Conservation (phyloP, 352 stramenopile genomes). For the Phytophthora kernoviae region DNA sequence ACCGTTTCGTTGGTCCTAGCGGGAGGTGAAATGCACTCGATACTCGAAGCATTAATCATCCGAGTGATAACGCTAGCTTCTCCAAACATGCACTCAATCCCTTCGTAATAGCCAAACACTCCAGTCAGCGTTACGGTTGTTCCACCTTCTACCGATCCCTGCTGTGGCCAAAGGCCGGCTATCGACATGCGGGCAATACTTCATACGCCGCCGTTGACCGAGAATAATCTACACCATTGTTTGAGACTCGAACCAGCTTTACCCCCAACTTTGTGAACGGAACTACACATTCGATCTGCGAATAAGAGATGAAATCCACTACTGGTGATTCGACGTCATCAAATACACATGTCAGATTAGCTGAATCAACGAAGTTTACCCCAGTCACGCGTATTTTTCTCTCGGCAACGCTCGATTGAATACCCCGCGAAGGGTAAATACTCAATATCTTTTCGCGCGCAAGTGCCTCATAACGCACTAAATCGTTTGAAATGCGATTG, state of each 20-base stretch:
- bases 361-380: constrained; percentile 57
- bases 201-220: constrained; percentile 25
- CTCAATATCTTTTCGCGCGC: constrained; percentile 33
- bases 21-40: constrained; percentile 41
- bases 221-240: constrained; percentile 65
- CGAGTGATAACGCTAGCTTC: constrained; percentile 25
- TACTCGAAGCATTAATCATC: constrained; percentile 27
- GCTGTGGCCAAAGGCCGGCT: constrained; percentile 29
- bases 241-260: constrained; percentile 51
- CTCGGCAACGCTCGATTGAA: constrained; percentile 18
- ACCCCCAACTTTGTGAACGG: constrained; percentile 48
- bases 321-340: constrained; percentile 30
- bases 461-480: constrained; percentile 41
- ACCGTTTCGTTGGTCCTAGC: constrained; percentile 14
- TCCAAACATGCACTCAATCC: constrained; percentile 52
- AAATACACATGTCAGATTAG: constrained; percentile 49
- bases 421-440: constrained; percentile 33
- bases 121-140: constrained; percentile 41
- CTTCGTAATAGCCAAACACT: constrained; percentile 38
- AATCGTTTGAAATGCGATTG: constrained; percentile 27
- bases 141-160: constrained; percentile 41
- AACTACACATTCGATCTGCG: constrained; percentile 55
- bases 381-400: constrained; percentile 42
- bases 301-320: constrained; percentile 48
- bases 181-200: constrained; percentile 46